Percentiles rank a stretch among this genome's conserved stretches.
Evolutionary conservation across 2,329 filamentous ascomycete genomes (phyloP).

Genomic region (Daldinia sp.): DNA sequence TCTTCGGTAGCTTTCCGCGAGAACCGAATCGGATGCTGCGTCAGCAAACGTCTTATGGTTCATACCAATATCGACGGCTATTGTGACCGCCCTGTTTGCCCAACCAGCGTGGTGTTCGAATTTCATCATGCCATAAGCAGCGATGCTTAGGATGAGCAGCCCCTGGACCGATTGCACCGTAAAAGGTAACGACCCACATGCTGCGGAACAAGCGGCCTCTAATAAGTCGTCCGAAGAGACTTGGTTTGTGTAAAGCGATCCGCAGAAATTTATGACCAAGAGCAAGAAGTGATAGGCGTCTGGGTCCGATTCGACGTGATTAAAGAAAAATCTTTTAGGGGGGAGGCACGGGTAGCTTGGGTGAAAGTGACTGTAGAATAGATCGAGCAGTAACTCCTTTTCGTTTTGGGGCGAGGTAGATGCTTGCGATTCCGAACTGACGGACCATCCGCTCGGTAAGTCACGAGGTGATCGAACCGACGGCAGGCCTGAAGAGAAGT

Average conservation of each 20-base stretch:
- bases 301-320: constrained; percentile 50
- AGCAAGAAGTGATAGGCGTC: constrained; percentile 53
- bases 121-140: constrained; percentile 50
- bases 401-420: constrained; percentile 45
- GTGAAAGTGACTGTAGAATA: constrained; percentile 51
- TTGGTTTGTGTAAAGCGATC: constrained; percentile 53
- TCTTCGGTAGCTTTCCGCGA: constrained; percentile 57
- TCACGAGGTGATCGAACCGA: constrained; percentile 41
- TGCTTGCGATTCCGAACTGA: constrained; percentile 37
- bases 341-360: constrained; percentile 54
- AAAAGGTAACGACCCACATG: constrained; percentile 51
- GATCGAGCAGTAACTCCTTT: constrained; percentile 33
- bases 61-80: constrained; percentile 53
- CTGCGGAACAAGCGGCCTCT: constrained; percentile 50
- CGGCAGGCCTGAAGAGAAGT: constrained; percentile 37
- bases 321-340: constrained; percentile 52
- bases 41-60: constrained; percentile 52
- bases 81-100: constrained; percentile 48
- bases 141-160: constrained; percentile 50
- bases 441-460: constrained; percentile 45
- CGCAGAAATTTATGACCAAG: constrained; percentile 54
- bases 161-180: constrained; percentile 53
- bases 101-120: constrained; percentile 49
- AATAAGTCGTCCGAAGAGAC: constrained; percentile 51
- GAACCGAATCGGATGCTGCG: constrained; percentile 51